Conservation (phyloP, 2,329 filamentous ascomycete genomes). For the Trichoderma sp. region DNA sequence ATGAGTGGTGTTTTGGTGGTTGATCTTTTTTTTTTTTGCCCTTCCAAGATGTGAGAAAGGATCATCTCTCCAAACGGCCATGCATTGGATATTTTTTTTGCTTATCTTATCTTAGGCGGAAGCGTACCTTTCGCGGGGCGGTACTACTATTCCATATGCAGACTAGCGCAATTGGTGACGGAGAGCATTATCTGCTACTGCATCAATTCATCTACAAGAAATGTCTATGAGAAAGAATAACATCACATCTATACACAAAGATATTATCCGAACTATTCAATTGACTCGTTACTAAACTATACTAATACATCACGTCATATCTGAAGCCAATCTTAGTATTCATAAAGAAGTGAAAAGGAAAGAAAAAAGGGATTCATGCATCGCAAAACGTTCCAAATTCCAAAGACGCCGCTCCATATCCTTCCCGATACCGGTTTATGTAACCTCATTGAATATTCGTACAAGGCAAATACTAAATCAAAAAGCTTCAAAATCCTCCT, state of each 20-base stretch:
- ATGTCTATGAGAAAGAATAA: not conserved
- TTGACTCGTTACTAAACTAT: not conserved
- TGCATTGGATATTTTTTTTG: slow-evolving; percentile 12
- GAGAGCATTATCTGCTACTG: not conserved
- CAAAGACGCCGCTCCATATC: slow-evolving; percentile 6
- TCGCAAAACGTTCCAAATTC: slow-evolving; percentile 8
- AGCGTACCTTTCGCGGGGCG: not conserved
- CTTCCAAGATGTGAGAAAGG: not conserved
- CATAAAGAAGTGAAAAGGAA: not conserved
- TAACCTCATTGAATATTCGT: slow-evolving; percentile 20
- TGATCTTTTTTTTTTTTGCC: not conserved
- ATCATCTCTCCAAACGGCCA: not conserved
- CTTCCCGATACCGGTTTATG: not conserved
- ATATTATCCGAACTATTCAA: not conserved
- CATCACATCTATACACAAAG: not conserved
- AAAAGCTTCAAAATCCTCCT: slow-evolving; percentile 38
- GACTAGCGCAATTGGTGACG: not conserved
- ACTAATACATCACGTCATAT: slow-evolving; percentile 10
- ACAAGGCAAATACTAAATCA: not conserved
- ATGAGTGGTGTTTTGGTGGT: not conserved
- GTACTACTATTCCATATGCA: not conserved
- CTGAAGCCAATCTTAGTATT: not conserved
- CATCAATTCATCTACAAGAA: no score
- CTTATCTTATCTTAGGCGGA: slow-evolving; percentile 1
- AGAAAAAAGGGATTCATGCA: not conserved